phyloP scores from a whole-genome alignment of 768 basidiomycete genomes.

The Peribolospora baueri region DNA sequence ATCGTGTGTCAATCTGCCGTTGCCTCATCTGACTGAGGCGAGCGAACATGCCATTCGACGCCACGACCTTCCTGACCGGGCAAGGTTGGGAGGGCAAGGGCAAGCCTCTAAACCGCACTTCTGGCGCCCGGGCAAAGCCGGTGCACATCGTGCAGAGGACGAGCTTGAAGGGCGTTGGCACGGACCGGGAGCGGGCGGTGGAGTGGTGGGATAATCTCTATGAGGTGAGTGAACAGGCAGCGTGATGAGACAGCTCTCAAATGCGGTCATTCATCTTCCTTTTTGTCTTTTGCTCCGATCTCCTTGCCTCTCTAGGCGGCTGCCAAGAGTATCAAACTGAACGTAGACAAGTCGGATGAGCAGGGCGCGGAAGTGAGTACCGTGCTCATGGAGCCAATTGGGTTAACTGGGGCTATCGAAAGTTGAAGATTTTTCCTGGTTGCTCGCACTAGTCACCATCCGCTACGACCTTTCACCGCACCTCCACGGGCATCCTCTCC shows the following conservation, averaged over 20 bases:
- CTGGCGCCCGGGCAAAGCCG: conserved; percentile 9
- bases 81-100: conserved; percentile 13
- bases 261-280: background rate
- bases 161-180: conserved; percentile 10
- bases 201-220: conserved; percentile 15
- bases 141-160: conserved; percentile 13
- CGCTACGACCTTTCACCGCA: conserved; percentile 4
- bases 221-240: conserved; percentile 8
- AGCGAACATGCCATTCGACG: conserved; percentile 4
- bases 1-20: too few species aligned
- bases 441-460: background rate
- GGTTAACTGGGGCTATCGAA: too few species aligned
- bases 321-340: background rate
- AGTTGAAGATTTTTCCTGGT: background rate
- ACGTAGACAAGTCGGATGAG: background rate
- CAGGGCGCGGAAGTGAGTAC: too few species aligned
- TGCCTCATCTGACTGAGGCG: too few species aligned
- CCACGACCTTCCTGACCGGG: conserved; percentile 8
- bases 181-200: conserved; percentile 12
- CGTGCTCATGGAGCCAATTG: too few species aligned
- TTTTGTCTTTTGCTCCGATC: background rate
- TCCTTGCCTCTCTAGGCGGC: background rate
- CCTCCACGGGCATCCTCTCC: conserved; percentile 13
- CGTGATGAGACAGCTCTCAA: conserved; percentile 1
- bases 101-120: conserved; percentile 4